Conservation (phyloP, 768 basidiomycete genomes). For the Boletus sensibilis region DNA sequence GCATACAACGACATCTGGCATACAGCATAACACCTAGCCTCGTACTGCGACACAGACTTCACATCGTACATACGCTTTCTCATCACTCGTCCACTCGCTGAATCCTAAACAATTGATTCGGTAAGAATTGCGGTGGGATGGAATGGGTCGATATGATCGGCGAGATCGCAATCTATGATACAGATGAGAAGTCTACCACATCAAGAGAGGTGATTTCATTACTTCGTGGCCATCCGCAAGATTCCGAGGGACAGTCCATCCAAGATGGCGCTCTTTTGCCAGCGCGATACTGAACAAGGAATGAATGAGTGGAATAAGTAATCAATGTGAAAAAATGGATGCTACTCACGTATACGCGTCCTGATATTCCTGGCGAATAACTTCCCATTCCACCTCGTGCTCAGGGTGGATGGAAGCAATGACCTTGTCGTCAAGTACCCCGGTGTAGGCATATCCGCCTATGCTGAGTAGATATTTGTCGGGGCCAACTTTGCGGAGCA, state of each 20-base stretch:
- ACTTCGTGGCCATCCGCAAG: background rate
- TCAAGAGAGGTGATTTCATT: background rate
- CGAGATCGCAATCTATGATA: background rate
- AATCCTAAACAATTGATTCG: too few relatives aligned
- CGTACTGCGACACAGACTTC: background rate
- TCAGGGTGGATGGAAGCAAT: background rate
- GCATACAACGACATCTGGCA: background rate
- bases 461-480: background rate
- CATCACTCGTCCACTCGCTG: too few relatives aligned
- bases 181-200: background rate
- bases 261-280: accelerated
- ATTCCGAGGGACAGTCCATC: background rate
- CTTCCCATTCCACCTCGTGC: background rate
- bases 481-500: accelerated
- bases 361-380: background rate
- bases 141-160: background rate
- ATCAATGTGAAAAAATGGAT: too few relatives aligned
- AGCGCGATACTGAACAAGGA: background rate
- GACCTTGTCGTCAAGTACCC: background rate
- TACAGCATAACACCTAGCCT: background rate
- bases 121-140: too few relatives aligned
- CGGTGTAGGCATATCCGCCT: background rate
- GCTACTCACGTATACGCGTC: background rate
- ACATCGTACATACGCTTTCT: background rate
- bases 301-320: background rate